These are phyloP conservation scores for Starmerella bacillaris DNA, from an alignment of 805 yeast genomes.

Conservation along the genomic window DNA sequence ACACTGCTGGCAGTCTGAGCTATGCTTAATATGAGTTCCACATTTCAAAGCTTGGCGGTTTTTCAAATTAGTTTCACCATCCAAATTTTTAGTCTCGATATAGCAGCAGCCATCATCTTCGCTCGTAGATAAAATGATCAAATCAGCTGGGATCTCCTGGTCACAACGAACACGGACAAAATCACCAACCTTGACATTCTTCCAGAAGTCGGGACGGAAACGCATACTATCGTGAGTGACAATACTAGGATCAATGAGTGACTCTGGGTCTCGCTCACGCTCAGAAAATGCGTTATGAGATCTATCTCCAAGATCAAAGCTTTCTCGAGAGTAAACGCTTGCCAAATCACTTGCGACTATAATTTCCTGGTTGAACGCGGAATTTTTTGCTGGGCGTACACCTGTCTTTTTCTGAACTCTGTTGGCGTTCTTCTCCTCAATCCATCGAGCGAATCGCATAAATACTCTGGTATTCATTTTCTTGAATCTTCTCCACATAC, in stretches of 20 bases:
- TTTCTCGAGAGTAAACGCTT: slow-evolving; percentile 14
- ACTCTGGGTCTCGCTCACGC: slow-evolving; percentile 10
- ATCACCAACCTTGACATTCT: slow-evolving; percentile 62
- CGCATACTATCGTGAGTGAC: slow-evolving; percentile 23
- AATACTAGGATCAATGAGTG: slow-evolving; percentile 17
- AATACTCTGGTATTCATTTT: slow-evolving; percentile 26
- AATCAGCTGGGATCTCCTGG: slow-evolving; percentile 68
- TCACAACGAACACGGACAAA: slow-evolving; percentile 47
- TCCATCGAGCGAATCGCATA: slow-evolving; percentile 15
- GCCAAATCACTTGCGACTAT: slow-evolving; percentile 14
- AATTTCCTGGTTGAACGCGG: slow-evolving; percentile 13
- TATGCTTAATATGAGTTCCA: slow-evolving; percentile 39
- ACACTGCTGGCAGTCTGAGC: slow-evolving; percentile 20
- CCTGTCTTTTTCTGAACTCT: slow-evolving; percentile 15
- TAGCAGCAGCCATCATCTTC: slow-evolving; percentile 55
- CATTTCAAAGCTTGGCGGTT: slow-evolving; percentile 38
- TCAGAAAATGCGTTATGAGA: not conserved
- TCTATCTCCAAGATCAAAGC: slow-evolving; percentile 13
- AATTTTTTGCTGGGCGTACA: slow-evolving; percentile 9
- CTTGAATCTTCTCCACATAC: slow-evolving; percentile 54
- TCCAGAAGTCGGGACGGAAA: slow-evolving; percentile 47
- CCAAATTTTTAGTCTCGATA: slow-evolving; percentile 55
- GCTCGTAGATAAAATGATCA: slow-evolving; percentile 48
- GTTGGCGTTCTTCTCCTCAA: slow-evolving; percentile 13
- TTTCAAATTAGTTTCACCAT: slow-evolving; percentile 66